These are phyloP conservation scores for Buxus sempervirens DNA, from an alignment of 164 flowering plant species.

Conservation along the genomic window DNA sequence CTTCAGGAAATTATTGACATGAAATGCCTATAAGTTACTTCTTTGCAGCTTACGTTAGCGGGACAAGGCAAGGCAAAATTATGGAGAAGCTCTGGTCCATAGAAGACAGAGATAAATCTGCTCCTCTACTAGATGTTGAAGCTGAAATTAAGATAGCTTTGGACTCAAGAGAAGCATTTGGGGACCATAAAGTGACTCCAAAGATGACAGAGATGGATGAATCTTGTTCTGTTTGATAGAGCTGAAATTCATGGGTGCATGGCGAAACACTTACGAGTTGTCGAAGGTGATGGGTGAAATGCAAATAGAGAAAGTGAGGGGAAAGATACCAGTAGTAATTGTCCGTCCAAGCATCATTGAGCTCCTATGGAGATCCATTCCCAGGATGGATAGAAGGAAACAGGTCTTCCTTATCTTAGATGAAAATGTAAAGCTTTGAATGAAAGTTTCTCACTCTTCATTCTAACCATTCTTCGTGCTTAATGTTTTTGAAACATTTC, in stretches of 20 bases:
- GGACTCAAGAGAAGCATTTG: constrained; percentile 24
- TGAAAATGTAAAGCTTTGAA: no score
- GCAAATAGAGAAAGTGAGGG: constrained; percentile 73
- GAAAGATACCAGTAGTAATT: constrained; percentile 73
- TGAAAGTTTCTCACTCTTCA: not conserved
- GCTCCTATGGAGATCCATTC: constrained; percentile 78
- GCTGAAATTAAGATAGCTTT: constrained; percentile 57
- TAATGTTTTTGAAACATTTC: no score
- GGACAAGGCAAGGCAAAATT: constrained; percentile 78
- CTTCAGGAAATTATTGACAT: not conserved
- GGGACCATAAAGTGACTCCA: constrained; percentile 37
- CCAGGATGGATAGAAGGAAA: constrained; percentile 99
- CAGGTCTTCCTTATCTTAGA: constrained; percentile 36
- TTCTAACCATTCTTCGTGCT: not conserved
- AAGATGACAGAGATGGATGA: constrained; percentile 62
- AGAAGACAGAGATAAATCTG: constrained; percentile 44
- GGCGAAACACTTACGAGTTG: constrained; percentile 94
- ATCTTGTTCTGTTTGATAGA: constrained; percentile 34
- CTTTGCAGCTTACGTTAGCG: constrained; percentile 82
- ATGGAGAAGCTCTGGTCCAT: constrained; percentile 69
- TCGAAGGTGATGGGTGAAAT: constrained; percentile 98
- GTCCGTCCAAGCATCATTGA: constrained; percentile 88
- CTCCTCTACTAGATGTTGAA: constrained; percentile 57
- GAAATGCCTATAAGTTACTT: not conserved
- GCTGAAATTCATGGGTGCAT: constrained; percentile 75